Conservation (phyloP, 305 asterid species). For the Solanum hybrid region DNA sequence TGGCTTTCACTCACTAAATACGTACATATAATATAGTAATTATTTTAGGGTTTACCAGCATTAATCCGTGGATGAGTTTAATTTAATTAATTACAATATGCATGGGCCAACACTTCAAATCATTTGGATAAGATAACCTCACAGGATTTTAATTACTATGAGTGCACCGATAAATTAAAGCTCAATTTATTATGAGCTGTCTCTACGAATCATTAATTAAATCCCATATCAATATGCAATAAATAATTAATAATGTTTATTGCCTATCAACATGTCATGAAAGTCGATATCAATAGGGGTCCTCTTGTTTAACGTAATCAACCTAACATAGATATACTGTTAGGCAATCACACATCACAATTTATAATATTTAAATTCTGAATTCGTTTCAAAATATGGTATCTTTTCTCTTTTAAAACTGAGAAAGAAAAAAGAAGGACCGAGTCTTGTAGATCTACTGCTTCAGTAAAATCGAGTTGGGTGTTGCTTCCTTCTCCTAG, state of each 20-base stretch:
- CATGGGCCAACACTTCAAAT: neutral
- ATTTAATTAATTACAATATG: neutral
- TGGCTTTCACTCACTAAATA: neutral
- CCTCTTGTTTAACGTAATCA: neutral
- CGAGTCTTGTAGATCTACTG: neutral
- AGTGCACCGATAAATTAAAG: neutral
- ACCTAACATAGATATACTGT: neutral
- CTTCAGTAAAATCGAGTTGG: no score
- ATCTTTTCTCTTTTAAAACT: no score
- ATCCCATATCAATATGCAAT: neutral
- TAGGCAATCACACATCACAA: no score
- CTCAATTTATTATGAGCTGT: neutral
- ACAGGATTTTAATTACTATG: neutral
- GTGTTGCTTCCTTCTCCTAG: neutral
- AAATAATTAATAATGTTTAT: neutral
- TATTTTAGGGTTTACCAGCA: neutral
- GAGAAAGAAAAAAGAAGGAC: neutral
- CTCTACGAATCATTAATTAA: neutral
- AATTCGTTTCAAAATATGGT: accelerated
- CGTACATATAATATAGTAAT: neutral
- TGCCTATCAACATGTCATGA: neutral
- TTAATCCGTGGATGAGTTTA: neutral
- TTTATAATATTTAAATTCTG: no score
- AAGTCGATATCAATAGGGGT: neutral
- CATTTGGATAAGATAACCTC: neutral